phyloP scores from a whole-genome alignment of 768 basidiomycete species.

The Mycena rebaudengoi region DNA sequence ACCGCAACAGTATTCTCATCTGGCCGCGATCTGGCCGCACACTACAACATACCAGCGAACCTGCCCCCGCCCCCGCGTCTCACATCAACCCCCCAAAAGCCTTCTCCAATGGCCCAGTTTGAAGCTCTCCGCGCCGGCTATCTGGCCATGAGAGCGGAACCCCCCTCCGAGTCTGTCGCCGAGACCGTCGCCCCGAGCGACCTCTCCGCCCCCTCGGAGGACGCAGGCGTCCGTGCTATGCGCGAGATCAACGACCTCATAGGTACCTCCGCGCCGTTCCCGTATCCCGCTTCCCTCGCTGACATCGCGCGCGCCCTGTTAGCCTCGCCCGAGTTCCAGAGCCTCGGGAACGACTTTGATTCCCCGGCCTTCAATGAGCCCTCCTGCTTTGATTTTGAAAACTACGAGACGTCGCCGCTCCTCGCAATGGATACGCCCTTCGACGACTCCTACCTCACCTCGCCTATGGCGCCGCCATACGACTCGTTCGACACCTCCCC shows the following conservation, averaged over 20 bases:
- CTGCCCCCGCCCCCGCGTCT: conserved; percentile 75
- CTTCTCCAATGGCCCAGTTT: conserved; percentile 52
- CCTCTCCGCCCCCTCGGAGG: conserved; percentile 21
- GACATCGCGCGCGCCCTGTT: not conserved
- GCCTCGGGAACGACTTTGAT: conserved; percentile 23
- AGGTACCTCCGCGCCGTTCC: conserved; percentile 17
- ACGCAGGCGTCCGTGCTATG: conserved; percentile 15
- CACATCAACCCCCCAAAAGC: conserved; percentile 48
- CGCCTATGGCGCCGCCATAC: conserved; percentile 26
- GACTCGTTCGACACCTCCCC: conserved; percentile 27
- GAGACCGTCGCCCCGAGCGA: conserved; percentile 35
- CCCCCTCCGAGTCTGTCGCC: conserved; percentile 50
- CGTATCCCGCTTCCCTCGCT: not conserved
- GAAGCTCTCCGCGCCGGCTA: conserved; percentile 66
- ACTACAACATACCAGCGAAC: conserved; percentile 81
- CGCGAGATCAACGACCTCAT: conserved; percentile 23
- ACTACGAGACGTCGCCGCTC: conserved; percentile 8
- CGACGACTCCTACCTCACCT: conserved; percentile 25
- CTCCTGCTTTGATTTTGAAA: conserved; percentile 12
- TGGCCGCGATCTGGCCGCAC: conserved; percentile 74
- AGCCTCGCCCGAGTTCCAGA: conserved; percentile 30
- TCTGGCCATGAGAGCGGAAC: conserved; percentile 71
- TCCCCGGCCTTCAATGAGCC: conserved; percentile 14
- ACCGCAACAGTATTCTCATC: conserved; percentile 69
- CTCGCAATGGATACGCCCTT: not conserved